Percentiles rank a stretch among this genome's conserved stretches.
Evolutionary conservation across 2,329 filamentous ascomycete species (phyloP).

Genomic region (Xylariaceae sp.): DNA sequence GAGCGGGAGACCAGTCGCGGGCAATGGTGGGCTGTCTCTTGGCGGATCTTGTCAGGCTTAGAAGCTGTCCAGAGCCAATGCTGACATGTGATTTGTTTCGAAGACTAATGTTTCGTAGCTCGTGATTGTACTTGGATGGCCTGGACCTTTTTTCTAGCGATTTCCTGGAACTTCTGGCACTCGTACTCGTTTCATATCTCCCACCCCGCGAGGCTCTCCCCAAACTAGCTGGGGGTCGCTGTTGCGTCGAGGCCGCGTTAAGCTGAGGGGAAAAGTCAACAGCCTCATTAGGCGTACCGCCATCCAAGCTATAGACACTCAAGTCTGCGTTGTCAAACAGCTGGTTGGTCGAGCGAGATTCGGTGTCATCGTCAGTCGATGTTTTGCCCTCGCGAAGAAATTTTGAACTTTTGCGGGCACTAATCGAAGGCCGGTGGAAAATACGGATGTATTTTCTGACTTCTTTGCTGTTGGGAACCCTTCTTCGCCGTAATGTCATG

Average conservation of each 20-base stretch:
- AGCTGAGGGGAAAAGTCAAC: conserved; percentile 27
- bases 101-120: conserved; percentile 37
- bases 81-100: conserved; percentile 50
- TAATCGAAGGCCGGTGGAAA: conserved; percentile 28
- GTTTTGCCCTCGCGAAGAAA: conserved; percentile 8
- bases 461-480: conserved; percentile 26
- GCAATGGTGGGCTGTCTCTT: conserved; percentile 61
- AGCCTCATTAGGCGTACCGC: conserved; percentile 27
- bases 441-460: conserved; percentile 29
- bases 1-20: conserved; percentile 61
- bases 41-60: conserved; percentile 50
- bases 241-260: conserved; percentile 10
- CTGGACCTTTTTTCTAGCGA: conserved; percentile 6
- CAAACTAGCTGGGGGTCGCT: neutral
- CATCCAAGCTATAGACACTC: conserved; percentile 30
- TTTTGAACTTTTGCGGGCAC: conserved; percentile 25
- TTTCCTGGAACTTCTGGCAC: conserved; percentile 1
- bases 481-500: conserved; percentile 12
- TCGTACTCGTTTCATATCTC: conserved; percentile 3
- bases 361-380: neutral
- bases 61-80: conserved; percentile 43
- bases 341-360: conserved; percentile 7
- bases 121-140: conserved; percentile 19
- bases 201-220: conserved; percentile 2
- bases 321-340: conserved; percentile 15